Base-by-base conservation (phyloP, 2,329 filamentous ascomycete genomes). In the Colletotrichum destructivum region DNA sequence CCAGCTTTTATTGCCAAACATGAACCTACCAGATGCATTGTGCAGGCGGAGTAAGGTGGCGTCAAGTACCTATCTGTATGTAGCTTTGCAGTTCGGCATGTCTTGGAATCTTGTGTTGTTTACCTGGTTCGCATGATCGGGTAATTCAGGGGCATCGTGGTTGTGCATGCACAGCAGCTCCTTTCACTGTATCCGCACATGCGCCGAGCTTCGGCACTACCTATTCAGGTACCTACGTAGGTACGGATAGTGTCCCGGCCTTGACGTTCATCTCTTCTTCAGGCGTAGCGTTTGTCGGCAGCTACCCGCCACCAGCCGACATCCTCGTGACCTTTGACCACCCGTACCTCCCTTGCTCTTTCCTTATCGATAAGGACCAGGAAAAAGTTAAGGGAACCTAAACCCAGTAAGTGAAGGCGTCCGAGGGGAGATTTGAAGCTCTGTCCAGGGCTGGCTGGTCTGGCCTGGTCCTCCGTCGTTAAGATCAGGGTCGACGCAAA, bases 301-400 rank as follows among this genome's bases (percentile, higher is more conserved):
- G 21, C 44, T 62, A 31, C 44, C 65, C 52, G 46, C 57, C 65
- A 52, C 52, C 46, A 60, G 26, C 60, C 35, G 59, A 62, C 47
- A 56, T 49, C 57, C 69, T 35, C 64, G 65, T 69, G 69, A 71
- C 65, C 51, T 71, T 62, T 13, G 35, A 8, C 42, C 42, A 46
- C n/a, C 6, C 31, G 8, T 57, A 57, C 54, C 26, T 54, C 38
- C 68, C 68, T 23, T 42, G 64, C 16, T 42, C 56, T 16, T n/a
- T 6, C 26, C 52, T 71, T 71, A 71, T 71, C 69, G 69, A 71
- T 71, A 71, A 71, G 69, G 40, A 67, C 35, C 40, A 38, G 62
- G 59, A 54, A 71, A 71, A 71, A 71, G 69, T 71, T 57, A 71
- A 71, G 69, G 69, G 66, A 64, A 69, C 69, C 69, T 54, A 63